Evolutionary conservation across 495 filamentous ascomycete genomes (phyloP).

Genomic region (Xylaria scruposa): DNA sequence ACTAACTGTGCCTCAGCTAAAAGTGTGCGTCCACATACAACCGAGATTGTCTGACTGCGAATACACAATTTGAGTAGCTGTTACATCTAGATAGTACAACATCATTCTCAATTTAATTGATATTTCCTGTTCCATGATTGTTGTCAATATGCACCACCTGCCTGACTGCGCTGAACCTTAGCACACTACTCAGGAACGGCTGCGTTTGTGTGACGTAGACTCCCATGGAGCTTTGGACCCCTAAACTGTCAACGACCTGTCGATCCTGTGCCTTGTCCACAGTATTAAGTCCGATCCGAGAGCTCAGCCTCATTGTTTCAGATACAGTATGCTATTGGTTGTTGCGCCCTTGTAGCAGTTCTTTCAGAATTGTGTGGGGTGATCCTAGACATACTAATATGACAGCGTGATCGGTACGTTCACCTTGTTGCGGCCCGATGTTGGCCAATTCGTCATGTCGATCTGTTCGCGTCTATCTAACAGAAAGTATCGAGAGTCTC

Average conservation of each 20-base stretch:
- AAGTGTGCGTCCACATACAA: background rate
- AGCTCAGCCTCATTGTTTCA: background rate
- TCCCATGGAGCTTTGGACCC: background rate
- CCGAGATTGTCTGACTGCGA: background rate
- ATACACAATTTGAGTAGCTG: background rate
- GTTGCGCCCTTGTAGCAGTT: background rate
- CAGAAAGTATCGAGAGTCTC: background rate
- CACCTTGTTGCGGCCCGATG: background rate
- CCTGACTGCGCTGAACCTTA: background rate
- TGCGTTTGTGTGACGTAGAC: background rate
- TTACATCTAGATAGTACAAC: background rate
- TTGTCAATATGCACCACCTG: background rate
- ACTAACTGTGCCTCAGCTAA: background rate
- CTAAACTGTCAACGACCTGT: constrained; percentile 4
- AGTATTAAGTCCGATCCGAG: background rate
- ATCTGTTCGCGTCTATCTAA: background rate
- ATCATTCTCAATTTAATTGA: background rate
- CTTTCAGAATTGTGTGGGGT: background rate
- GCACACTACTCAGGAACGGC: background rate
- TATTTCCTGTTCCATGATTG: background rate
- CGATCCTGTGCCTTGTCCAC: constrained; percentile 1
- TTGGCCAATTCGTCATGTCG: background rate
- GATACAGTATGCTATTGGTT: background rate
- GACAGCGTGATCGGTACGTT: background rate
- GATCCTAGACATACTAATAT: background rate